phyloP scores from a whole-genome alignment of 805 yeast genomes.

The Ogataea nitratoaversa region DNA sequence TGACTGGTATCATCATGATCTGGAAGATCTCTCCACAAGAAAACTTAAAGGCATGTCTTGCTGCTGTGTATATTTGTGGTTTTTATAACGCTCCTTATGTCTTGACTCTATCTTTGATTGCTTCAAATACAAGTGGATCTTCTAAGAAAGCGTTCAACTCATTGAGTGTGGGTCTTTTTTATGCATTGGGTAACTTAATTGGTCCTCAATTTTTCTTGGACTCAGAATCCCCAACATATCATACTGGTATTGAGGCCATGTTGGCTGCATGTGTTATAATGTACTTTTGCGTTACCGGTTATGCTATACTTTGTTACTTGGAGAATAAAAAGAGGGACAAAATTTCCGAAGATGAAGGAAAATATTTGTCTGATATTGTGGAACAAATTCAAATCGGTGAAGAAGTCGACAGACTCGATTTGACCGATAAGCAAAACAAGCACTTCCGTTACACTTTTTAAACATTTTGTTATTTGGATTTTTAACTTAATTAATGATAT shows the following conservation, averaged over 20 bases:
- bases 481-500: no score
- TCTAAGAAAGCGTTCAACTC: slow-evolving; percentile 49
- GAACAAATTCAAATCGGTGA: slow-evolving; percentile 14
- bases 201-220: slow-evolving; percentile 63
- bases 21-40: slow-evolving; percentile 16
- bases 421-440: slow-evolving; percentile 56
- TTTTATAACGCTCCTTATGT: slow-evolving; percentile 20
- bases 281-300: slow-evolving; percentile 13
- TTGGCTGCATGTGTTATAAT: slow-evolving; percentile 22
- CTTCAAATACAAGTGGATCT: slow-evolving; percentile 54
- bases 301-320: slow-evolving; percentile 15
- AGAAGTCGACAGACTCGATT: slow-evolving; percentile 32
- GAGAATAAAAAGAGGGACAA: slow-evolving; percentile 50
- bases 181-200: slow-evolving; percentile 53
- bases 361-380: slow-evolving; percentile 6
- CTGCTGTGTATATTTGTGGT: slow-evolving; percentile 22
- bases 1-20: slow-evolving; percentile 30
- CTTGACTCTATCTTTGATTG: slow-evolving; percentile 21
- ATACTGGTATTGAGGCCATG: slow-evolving; percentile 52
- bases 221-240: slow-evolving; percentile 47
- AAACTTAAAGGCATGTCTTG: slow-evolving; percentile 21
- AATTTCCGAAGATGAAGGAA: slow-evolving; percentile 23
- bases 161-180: slow-evolving; percentile 39
- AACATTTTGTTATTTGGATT: not conserved
- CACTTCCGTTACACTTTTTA: slow-evolving; percentile 46